Conservation (phyloP, 2,329 filamentous ascomycete genomes). For the Paraphoma sp. region DNA sequence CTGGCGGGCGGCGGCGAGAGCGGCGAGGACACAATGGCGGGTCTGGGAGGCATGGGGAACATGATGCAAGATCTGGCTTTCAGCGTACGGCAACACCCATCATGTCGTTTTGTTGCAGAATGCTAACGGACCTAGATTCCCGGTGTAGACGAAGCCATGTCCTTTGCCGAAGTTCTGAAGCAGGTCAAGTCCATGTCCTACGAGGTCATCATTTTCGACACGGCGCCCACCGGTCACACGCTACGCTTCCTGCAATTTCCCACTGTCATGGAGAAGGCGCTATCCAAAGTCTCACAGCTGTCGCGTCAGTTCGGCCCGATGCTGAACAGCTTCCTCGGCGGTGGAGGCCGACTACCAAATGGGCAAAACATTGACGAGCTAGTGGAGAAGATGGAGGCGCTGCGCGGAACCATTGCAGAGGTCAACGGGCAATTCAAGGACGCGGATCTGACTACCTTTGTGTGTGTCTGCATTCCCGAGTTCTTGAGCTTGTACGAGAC, state of each 20-base stretch:
- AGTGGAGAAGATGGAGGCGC: constrained; percentile 90
- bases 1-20: constrained; percentile 79
- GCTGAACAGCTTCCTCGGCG: constrained; percentile 89
- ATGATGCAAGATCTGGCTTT: constrained; percentile 99
- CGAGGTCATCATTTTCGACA: constrained; percentile 99
- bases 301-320: constrained; percentile 95
- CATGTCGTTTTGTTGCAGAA: constrained; percentile 1
- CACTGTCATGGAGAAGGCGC: constrained; percentile 94
- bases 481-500: constrained; percentile 98
- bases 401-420: constrained; percentile 91
- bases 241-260: constrained; percentile 98
- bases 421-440: constrained; percentile 99
- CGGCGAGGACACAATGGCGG: constrained; percentile 72
- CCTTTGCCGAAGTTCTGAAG: constrained; percentile 97
- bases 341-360: constrained; percentile 78
- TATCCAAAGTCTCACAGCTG: constrained; percentile 95
- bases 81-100: constrained; percentile 67
- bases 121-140: constrained; percentile 70
- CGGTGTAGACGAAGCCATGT: constrained; percentile 99
- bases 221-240: constrained; percentile 95
- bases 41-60: constrained; percentile 74
- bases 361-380: constrained; percentile 93
- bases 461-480: constrained; percentile 97
- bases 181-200: constrained; percentile 99
- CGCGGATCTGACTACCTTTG: constrained; percentile 91